Base-by-base conservation (phyloP, 306 rosid species). In the Mimosa pudica region DNA sequence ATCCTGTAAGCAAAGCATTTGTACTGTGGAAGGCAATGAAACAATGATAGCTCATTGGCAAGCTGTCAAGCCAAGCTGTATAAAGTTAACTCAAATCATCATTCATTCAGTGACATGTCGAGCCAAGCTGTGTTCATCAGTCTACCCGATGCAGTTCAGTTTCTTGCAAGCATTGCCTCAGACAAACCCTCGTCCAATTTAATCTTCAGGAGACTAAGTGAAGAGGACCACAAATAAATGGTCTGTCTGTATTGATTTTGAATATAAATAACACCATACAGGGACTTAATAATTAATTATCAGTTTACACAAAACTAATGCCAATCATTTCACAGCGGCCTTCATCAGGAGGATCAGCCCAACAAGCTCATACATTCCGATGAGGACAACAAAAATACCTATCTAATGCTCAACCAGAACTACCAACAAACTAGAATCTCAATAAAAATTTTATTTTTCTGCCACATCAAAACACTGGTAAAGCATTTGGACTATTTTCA, bases 101-200 rank as follows among this genome's bases (percentile, higher is more conserved):
- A 86, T 61, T 90, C 89, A 62, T 79, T 85, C 65, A 85, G 78
- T 16, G 89, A 82, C 79, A 91, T 16, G 5, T 38, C 0, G 89
- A 71, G 33, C 88, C 85, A 38, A 89, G 87, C 63, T 86, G 92
- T 86, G 92, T 85, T 90, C 91, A 30, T 81, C 58, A 36, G 85
- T 88, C 35, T 85, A 42, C 87, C 89, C 0, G 87, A 58, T 11
- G 87, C 73, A 71, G 92, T 94, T 74, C 73, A 71, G 92, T 94
- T 74, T 87, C 90, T 24, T 10, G 86, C 8, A 94, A 91, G 91
- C 91, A 90, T 86, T 48, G 98, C 98, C 86, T 92, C 97, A 1
- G 91, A 88, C 72, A 87, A 24, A 24, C 94, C 83, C 91, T 90
- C 51, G 85, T 94, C 90, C 70, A 94, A 73, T 92, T 67, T 92